Evolutionary conservation across 495 filamentous ascomycete species (phyloP).

Genomic region (Pseudotulostoma volvatum): DNA sequence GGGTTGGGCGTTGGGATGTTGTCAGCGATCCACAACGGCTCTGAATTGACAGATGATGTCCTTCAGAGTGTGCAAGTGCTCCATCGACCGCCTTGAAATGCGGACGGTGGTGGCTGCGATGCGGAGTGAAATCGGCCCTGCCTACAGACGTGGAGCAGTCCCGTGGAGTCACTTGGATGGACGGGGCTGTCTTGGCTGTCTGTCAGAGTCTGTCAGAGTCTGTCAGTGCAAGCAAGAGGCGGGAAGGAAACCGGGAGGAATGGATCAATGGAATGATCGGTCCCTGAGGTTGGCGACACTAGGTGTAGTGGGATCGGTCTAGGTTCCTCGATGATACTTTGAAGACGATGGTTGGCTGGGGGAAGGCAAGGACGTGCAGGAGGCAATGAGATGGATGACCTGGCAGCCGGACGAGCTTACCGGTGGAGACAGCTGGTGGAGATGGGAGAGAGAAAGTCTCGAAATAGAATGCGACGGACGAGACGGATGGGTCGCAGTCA

Average conservation of each 20-base stretch:
- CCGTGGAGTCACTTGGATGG: constrained; percentile 3
- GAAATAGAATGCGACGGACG: constrained; percentile 1
- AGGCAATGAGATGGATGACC: constrained; percentile 2
- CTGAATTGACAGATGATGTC: constrained; percentile 4
- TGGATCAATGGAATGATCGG: no score
- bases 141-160: constrained; percentile 1
- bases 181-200: constrained; percentile 1
- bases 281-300: no score
- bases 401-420: constrained; percentile 2
- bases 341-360: constrained; percentile 1
- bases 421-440: constrained; percentile 2
- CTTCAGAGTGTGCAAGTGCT: constrained; percentile 2
- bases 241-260: no score
- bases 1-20: not conserved
- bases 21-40: constrained; percentile 4
- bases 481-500: no score
- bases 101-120: not conserved
- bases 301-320: no score
- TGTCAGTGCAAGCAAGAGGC: no score
- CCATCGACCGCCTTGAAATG: constrained; percentile 5
- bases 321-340: no score
- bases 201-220: no score
- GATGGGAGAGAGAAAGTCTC: constrained; percentile 1
- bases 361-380: not conserved
- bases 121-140: not conserved